These are phyloP conservation scores for Cryphonectria parasitica DNA, from an alignment of 2,329 filamentous ascomycete species.

Conservation along the genomic window DNA sequence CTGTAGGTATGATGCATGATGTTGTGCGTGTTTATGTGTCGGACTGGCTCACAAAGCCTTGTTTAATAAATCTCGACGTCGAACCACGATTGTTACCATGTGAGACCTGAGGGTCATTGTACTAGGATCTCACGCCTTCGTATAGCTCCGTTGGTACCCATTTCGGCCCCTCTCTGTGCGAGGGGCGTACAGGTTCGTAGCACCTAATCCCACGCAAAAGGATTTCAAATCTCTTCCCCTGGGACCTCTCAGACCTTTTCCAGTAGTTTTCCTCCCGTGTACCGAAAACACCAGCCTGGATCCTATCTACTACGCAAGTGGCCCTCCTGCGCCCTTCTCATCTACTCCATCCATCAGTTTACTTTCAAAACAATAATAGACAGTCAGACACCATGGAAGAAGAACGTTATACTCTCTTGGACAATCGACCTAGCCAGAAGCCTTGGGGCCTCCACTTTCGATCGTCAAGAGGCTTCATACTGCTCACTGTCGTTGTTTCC, in stretches of 20 bases:
- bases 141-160: not conserved
- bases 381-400: not conserved
- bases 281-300: not conserved
- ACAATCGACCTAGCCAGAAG: not conserved
- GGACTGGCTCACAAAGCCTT: not conserved
- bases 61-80: not conserved
- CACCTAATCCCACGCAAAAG: not conserved
- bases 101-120: not conserved
- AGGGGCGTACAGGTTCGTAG: not conserved
- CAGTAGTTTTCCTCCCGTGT: not conserved
- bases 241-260: not conserved
- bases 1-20: not conserved
- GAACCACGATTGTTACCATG: not conserved
- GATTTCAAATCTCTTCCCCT: not conserved
- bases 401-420: not conserved
- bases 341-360: not conserved
- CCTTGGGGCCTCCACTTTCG: not conserved
- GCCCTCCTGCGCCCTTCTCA: not conserved
- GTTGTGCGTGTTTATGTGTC: not conserved
- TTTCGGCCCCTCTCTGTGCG: not conserved
- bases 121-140: not conserved
- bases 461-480: constrained; percentile 10
- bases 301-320: not conserved
- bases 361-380: not conserved
- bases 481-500: constrained; percentile 5